Evolutionary conservation across 305 asterid genomes (phyloP), one percentile per base, ranked within the genome.

Genomic region (Fraxinus baroniana): DNA sequence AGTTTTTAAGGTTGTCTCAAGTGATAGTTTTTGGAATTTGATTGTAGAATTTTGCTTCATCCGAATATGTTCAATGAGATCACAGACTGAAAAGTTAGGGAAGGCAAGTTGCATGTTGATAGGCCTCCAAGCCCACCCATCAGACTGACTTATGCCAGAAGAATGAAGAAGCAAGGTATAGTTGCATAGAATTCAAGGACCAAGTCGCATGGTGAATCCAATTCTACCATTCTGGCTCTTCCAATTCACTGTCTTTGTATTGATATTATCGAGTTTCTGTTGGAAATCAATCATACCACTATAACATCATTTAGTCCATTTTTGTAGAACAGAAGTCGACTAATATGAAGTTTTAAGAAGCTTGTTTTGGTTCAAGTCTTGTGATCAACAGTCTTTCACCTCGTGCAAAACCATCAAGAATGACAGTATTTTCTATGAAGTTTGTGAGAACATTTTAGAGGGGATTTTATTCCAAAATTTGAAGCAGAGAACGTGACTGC

Each of bases 11-110:
- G 73, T 87, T 84, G 82, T 66, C 9, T 74, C 68, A 49, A 55
- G 30, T 76, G 52, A 84, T 44, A 0, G 66, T 79, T 75, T 82
- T 85, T 85, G 85, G 30, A 41, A 73, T 30, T 70, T 39, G 26
- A 28, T 72, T 77, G 77, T 78, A 24, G 74, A 36, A n/a, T 82
- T 55, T 81, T 76, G 36, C 64, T 82, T 66, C 79, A 37, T 76
- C 68, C 7, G 30, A 60, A 60, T 60, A 20, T 60, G 15, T 60
- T 60, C 70, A 60, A 7, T 60, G 70, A 60, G 70, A 60, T 60
- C 70, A 60, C 30, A 20, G 70, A 20, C 30, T 0, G 1, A 60
- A 60, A 20, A 20, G 70, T 60, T 60, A 18, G 70, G 30, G 5
- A 7, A 57, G 28, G 13, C 70, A 60, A 60, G 70, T 60, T 60